Conservation (phyloP, 2,329 filamentous ascomycete genomes). For the Diaporthe eres region DNA sequence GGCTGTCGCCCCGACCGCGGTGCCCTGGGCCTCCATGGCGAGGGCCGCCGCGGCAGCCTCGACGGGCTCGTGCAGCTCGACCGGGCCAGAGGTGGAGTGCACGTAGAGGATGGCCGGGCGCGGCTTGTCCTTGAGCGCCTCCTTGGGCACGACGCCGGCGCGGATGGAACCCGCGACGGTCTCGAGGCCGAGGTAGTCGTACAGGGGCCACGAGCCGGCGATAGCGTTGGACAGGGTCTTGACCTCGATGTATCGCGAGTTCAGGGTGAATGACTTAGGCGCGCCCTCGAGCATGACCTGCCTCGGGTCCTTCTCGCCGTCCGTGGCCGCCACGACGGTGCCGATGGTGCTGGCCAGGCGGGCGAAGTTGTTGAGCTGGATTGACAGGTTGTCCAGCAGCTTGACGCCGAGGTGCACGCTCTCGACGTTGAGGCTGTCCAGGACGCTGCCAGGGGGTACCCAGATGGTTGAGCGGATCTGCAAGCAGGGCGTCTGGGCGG, state of each 20-base stretch:
- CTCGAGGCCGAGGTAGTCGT: conserved; percentile 61
- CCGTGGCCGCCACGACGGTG: conserved; percentile 54
- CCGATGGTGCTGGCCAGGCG: conserved; percentile 56
- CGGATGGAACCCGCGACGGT: conserved; percentile 60
- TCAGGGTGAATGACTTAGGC: conserved; percentile 56
- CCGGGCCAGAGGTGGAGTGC: conserved; percentile 58
- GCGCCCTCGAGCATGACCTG: conserved; percentile 48
- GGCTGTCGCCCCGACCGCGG: conserved; percentile 11
- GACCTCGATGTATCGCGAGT: conserved; percentile 58
- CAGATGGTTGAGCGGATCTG: conserved; percentile 63
- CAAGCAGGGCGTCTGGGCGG: conserved; percentile 57
- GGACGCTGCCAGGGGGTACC: conserved; percentile 56
- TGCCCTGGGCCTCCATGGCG: conserved; percentile 16
- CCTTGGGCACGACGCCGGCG: conserved; percentile 58
- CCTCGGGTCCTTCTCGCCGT: conserved; percentile 44
- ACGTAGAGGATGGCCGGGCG: conserved; percentile 58
- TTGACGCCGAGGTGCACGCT: conserved; percentile 57
- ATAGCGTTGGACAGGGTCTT: conserved; percentile 60
- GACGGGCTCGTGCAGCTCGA: conserved; percentile 60
- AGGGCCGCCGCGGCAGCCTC: conserved; percentile 41
- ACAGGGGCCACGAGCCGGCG: conserved; percentile 64
- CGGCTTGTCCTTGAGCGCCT: conserved; percentile 51
- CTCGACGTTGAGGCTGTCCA: conserved; percentile 56
- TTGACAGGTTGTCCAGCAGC: conserved; percentile 56
- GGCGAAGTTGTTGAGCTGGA: conserved; percentile 50